These are phyloP conservation scores for Blechomonas ayalai DNA, from an alignment of 208 protist genomes.

Conservation along the genomic window DNA sequence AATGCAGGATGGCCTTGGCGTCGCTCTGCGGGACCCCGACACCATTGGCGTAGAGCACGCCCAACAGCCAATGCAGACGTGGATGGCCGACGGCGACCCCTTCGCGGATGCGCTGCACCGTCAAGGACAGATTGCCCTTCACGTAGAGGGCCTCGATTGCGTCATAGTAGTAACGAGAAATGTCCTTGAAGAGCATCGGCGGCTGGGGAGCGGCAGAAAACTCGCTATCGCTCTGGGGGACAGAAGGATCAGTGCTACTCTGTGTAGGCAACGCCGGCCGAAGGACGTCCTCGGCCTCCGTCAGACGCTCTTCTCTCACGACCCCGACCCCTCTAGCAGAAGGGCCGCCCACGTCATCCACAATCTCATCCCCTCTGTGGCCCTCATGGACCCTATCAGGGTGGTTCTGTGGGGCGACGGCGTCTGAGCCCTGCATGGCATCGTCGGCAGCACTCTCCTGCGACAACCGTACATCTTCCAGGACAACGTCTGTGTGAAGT, in stretches of 20 bases:
- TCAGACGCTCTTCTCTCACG: conserved; percentile 4
- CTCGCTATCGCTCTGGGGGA: too few relatives aligned
- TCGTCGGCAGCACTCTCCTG: too few relatives aligned
- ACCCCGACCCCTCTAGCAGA: too few relatives aligned
- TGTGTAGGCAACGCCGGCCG: too few relatives aligned
- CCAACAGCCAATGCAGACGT: conserved; percentile 71
- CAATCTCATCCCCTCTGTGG: too few relatives aligned
- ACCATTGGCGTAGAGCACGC: conserved; percentile 68
- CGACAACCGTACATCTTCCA: too few relatives aligned
- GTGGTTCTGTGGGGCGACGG: too few relatives aligned
- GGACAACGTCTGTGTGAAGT: too few relatives aligned
- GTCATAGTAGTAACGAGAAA: conserved; percentile 52
- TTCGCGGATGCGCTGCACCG: conserved; percentile 32
- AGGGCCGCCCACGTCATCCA: too few relatives aligned
- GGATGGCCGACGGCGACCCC: conserved; percentile 49
- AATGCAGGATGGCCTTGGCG: conserved; percentile 58
- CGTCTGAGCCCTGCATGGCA: too few relatives aligned
- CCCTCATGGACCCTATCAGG: too few relatives aligned
- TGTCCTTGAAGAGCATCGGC: conserved; percentile 19
- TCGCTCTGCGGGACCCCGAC: conserved; percentile 61
- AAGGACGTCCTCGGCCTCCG: neutral
- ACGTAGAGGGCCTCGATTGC: conserved; percentile 55
- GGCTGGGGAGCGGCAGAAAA: neutral
- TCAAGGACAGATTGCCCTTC: conserved; percentile 39
- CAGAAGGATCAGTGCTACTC: too few relatives aligned